These are phyloP conservation scores for Talaromyces sp. DNA, from an alignment of 2,329 filamentous ascomycete species.

Conservation along the genomic window DNA sequence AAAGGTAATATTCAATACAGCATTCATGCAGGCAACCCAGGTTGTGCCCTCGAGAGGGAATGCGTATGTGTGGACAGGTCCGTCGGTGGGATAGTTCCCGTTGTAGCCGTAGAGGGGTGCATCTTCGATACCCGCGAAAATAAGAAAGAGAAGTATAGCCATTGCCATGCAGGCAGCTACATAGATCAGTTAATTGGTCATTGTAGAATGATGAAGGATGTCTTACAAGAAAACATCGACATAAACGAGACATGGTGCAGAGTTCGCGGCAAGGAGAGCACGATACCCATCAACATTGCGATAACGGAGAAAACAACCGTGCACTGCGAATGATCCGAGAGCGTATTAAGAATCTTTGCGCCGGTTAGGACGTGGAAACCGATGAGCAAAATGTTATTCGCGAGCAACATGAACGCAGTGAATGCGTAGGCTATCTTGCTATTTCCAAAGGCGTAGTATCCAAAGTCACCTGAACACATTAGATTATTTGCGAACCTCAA, in stretches of 20 bases:
- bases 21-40: constrained; percentile 50
- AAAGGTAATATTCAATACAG: constrained; percentile 51
- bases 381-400: constrained; percentile 52
- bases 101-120: constrained; percentile 47
- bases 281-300: constrained; percentile 45
- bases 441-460: constrained; percentile 48
- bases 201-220: too few relatives aligned
- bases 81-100: constrained; percentile 45
- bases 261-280: constrained; percentile 47
- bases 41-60: constrained; percentile 48
- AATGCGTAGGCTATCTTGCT: constrained; percentile 46
- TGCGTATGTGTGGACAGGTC: constrained; percentile 47
- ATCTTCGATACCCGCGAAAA: constrained; percentile 48
- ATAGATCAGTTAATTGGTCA: too few relatives aligned
- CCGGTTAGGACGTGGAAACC: constrained; percentile 52
- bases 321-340: constrained; percentile 49
- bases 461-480: constrained; percentile 41
- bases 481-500: background rate
- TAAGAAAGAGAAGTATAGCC: constrained; percentile 49
- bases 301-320: constrained; percentile 51
- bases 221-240: constrained; percentile 46
- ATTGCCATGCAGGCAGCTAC: constrained; percentile 47
- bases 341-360: constrained; percentile 49
- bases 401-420: constrained; percentile 48
- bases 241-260: constrained; percentile 50